Evolutionary conservation across 306 rosid genomes (phyloP), one percentile per base, ranked within the genome.

Genomic region (Pterocarpus macrocarpus): DNA sequence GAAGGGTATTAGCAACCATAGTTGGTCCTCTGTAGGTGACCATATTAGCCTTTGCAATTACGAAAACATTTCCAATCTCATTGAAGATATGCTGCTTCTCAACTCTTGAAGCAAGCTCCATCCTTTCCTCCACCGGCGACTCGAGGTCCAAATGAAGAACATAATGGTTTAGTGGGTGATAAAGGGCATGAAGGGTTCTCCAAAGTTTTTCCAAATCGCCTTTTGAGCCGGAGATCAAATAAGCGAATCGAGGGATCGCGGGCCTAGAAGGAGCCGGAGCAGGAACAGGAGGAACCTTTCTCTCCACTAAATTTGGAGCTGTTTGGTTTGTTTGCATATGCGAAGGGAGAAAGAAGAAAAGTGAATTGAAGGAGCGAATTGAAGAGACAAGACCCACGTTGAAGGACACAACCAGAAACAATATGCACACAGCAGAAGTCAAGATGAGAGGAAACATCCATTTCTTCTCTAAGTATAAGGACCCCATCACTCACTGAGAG

Each of bases 1-100:
- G 99, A 84, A 95, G 98, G 67, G 99, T 95, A 81, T 93, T 90
- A 69, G 98, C 87, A 52, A 95, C 94, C 99, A 95, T 93, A 1
- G 97, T 95, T 12, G 99, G 99, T 72, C 99, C 99, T 86, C 92
- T 88, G 34, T 95, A 95, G 68, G 99, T 95, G 44, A 95, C 94
- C 97, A 95, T 83, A 79, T 95, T 95, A 68, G 98, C 93, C 87
- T 91, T 95, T 49, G 77, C 64, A n/a, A 93, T 87, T 76, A 92
- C 80, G 69, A 82, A 90, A 56, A 95, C 99, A 75, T 95, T 95
- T 58, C 97, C 98, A 84, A 88, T 82, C 89, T 87, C 85, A 5
- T 73, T 28, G 63, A 93, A 95, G 14, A 95, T 61, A 5, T 91
- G 88, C 64, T 95, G 96, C 16, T 85, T 90, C 4, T 89, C 90